Conservation (phyloP, 257 asterid genomes). For the Solanum piurae region DNA sequence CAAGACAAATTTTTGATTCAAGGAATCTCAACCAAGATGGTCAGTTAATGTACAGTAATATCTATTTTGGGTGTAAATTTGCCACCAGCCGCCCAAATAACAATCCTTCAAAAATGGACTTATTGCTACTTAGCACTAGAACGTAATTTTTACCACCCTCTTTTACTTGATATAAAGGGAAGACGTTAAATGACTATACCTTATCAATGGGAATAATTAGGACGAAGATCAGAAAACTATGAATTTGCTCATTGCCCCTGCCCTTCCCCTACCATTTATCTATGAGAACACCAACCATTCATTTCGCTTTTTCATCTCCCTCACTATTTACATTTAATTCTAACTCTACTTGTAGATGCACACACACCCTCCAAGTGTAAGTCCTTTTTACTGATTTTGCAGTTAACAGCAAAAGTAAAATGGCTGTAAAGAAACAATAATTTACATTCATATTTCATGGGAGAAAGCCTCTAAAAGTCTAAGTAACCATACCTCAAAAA, state of each 20-base stretch:
- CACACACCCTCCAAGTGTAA: background rate
- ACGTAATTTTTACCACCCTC: background rate
- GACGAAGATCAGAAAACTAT: background rate
- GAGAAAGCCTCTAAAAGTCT: background rate
- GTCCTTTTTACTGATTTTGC: background rate
- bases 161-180: background rate
- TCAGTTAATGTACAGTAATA: background rate
- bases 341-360: background rate
- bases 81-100: background rate
- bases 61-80: background rate
- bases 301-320: background rate
- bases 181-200: background rate
- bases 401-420: background rate
- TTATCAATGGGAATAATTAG: background rate
- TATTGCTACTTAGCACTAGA: background rate
- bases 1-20: background rate
- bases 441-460: background rate
- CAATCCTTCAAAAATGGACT: background rate
- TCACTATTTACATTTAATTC: background rate
- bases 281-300: background rate
- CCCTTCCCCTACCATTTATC: background rate
- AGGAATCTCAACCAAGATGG: background rate
- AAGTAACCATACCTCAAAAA: conserved; percentile 44
- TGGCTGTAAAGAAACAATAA: background rate
- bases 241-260: background rate